Evolutionary conservation across 257 asterid genomes (phyloP).

Genomic region (Solanum bulbocastanum): DNA sequence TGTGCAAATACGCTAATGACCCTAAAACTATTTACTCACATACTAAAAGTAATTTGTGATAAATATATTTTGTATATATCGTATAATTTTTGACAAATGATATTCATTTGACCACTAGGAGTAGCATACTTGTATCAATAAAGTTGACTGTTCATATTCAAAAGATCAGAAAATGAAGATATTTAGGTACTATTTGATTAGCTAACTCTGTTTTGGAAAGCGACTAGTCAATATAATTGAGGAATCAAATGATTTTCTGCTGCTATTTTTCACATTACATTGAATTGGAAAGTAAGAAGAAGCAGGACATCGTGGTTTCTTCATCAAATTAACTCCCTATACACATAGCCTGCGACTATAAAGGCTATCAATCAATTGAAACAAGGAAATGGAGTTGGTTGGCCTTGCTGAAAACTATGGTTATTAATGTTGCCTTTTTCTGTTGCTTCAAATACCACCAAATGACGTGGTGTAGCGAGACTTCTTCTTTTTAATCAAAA

Average conservation of each 20-base stretch:
- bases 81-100: too few relatives aligned
- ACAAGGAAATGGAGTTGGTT: background rate
- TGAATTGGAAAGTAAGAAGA: background rate
- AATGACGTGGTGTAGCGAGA: fast-evolving
- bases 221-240: slow-evolving; percentile 3
- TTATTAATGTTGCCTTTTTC: background rate
- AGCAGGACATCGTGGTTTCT: background rate
- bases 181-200: background rate
- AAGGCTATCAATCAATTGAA: background rate
- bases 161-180: background rate
- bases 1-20: too few relatives aligned
- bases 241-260: background rate
- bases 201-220: background rate
- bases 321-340: background rate
- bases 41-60: background rate
- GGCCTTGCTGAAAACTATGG: background rate
- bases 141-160: background rate
- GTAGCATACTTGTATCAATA: too few relatives aligned
- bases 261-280: background rate
- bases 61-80: too few relatives aligned
- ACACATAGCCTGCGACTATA: background rate
- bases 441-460: too few relatives aligned
- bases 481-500: too few relatives aligned
- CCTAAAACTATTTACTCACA: too few relatives aligned
- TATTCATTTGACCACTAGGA: too few relatives aligned